Evolutionary conservation across 129 eudicot genomes (phyloP), one percentile per base, ranked within the genome.

Genomic region (Saposhnikovia divaricata): DNA sequence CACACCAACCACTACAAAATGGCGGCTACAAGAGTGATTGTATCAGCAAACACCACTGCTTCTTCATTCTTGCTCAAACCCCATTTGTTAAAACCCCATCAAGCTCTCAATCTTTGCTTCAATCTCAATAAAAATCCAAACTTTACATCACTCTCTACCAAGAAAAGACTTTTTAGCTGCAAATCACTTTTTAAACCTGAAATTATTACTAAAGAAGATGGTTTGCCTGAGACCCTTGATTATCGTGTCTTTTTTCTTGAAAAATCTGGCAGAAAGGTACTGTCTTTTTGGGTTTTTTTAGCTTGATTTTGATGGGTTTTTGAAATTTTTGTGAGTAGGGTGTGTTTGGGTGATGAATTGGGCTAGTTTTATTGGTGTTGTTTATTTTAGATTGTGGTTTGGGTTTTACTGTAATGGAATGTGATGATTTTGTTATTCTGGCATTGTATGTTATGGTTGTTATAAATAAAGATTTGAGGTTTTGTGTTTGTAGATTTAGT

Each of bases 191-290:
- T 84, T 82, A 92, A 83, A 79, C 96, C 96, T 48, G 84, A 86
- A 44, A 39, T 90, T 50, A 87, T 85, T 79, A 90, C 78, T 80
- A 83, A 87, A 84, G 93, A 93, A 55, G 96, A 93, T 80, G 98
- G 98, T n/a, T 83, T 61, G 65, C 95, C 99, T 51, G 97, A 95
- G 87, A 90, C 99, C 87, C 97, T 95, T 8, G 97, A 95, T 83
- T 92, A 95, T 79, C 88, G 98, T 34, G 92, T 92, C 31, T 95
- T 95, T 74, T 92, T 92, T 68, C 78, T 83, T 45, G 96, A 95
- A 57, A 84, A 83, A 44, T 89, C 94, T 27, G 98, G 96, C 85
- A 95, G 86, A 87, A 95, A 92, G 93, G 98, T 91, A 51, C 14
- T n/a, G 48, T 46, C 78, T 75, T 75, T 75, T 4, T 75, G 10